A percentile compares a stretch with the other conserved stretches of the same genome.
Evolutionary conservation across 257 asterid genomes (phyloP).

Genomic region (Penstemon eatonii): DNA sequence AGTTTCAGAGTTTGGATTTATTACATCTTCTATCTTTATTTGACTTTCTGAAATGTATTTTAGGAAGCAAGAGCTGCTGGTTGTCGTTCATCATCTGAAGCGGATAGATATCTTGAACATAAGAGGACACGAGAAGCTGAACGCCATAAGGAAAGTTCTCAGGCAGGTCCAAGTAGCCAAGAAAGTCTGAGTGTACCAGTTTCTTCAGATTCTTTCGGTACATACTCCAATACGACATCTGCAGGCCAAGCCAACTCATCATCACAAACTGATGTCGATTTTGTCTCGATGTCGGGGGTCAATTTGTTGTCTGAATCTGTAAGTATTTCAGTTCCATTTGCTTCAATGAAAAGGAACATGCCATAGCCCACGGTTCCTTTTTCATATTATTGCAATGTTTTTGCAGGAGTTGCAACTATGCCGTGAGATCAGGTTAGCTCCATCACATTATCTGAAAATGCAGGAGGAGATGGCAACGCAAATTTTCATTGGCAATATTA

Average conservation of each 20-base stretch:
- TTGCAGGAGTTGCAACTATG: conserved; percentile 84
- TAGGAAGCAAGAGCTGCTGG: conserved; percentile 89
- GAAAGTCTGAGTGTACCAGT: conserved; percentile 46
- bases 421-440: conserved; percentile 61
- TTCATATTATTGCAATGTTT: conserved; percentile 10
- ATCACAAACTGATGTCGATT: conserved; percentile 36
- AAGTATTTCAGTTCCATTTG: conserved; percentile 34
- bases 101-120: conserved; percentile 61
- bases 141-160: conserved; percentile 49
- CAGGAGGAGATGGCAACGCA: conserved; percentile 60
- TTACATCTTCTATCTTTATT: too few relatives aligned
- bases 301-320: conserved; percentile 66
- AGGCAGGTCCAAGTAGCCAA: conserved; percentile 56
- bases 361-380: conserved; percentile 5
- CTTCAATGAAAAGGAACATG: conserved; percentile 5
- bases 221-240: conserved; percentile 49
- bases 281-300: conserved; percentile 45
- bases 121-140: conserved; percentile 54
- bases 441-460: conserved; percentile 65
- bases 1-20: not conserved
- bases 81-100: conserved; percentile 66
- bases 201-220: conserved; percentile 56
- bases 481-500: conserved; percentile 59
- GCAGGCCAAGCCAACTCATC: conserved; percentile 48
- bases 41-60: conserved; percentile 13